Conservation (phyloP, 305 asterid genomes). For the Solanum hybrid region DNA sequence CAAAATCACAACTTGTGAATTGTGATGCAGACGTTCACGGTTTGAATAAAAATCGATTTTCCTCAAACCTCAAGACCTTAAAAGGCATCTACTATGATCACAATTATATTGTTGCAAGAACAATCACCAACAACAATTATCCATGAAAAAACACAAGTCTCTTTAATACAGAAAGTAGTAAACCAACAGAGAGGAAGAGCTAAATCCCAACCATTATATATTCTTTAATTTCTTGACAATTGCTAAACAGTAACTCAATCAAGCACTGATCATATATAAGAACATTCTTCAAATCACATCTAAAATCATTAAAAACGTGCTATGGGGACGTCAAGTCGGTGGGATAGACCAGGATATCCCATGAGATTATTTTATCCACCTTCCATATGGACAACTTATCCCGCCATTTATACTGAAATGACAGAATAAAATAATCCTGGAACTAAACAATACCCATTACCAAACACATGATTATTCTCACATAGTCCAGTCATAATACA, state of each 20-base stretch:
- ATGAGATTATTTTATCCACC: neutral
- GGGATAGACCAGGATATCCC: neutral
- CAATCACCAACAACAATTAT: neutral
- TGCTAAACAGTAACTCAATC: neutral
- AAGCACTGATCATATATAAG: neutral
- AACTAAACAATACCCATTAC: neutral
- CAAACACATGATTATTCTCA: neutral
- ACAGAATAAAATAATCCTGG: neutral
- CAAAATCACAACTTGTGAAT: neutral
- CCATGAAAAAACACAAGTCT: neutral
- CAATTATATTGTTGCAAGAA: neutral
- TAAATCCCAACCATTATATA: neutral
- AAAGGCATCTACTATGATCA: neutral
- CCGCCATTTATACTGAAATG: neutral
- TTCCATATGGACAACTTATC: neutral
- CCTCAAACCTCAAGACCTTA: neutral
- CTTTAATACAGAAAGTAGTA: neutral
- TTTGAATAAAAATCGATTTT: neutral
- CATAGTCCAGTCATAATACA: neutral
- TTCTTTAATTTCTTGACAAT: neutral
- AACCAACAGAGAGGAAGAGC: neutral
- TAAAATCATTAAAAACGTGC: neutral
- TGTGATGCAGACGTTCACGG: accelerated
- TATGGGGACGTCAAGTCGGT: neutral
- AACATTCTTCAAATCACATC: neutral